Base-by-base conservation (phyloP, 306 rosid genomes). In the Prunus salicina region DNA sequence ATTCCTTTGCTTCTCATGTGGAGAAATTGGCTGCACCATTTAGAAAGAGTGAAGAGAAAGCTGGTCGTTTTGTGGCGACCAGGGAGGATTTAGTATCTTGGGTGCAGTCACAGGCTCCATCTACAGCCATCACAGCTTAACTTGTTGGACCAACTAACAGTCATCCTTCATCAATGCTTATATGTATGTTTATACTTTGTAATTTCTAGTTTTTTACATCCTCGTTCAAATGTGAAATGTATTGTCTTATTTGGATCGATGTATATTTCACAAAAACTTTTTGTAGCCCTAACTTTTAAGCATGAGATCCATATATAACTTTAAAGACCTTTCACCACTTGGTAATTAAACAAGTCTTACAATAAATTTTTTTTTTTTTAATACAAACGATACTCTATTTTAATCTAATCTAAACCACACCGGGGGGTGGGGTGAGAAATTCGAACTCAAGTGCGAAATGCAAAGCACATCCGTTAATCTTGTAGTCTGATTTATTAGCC, bases 31-130 rank as follows among this genome's bases (percentile, higher is more conserved):
- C 74, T 64, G 96, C 91, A 5, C 99, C 98, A 14, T 96, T 93
- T 80, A 85, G 49, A 76, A 89, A 79, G 77, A 81, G 87, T 80
- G 97, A 87, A 76, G 96, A 91, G 18, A 87, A 82, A 76, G 90
- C 83, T 13, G 98, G 97, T 28, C 73, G 84, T 67, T 96, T 92
- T 69, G 84, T 88, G 74, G 94, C 96, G 80, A 89, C 85, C 6
- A 84, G 90, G 80, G 90, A 93, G 82, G 98, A 93, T 75, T 32
- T 96, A 76, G 78, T 89, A 79, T 83, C 93, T 1, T 96, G 99
- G 99, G 96, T 87, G 63, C 78, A 81, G 46, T 88, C 97, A 10
- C 84, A 89, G 77, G 77, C 73, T 75, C 73, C 75, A 11, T 38
- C 84, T 4, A 16, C 78, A 55, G 66, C n/a, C 24, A 4, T 64